Evolutionary conservation across 768 basidiomycete species (phyloP), one percentile per base, ranked within the genome.

Genomic region (Podaxis sp.): DNA sequence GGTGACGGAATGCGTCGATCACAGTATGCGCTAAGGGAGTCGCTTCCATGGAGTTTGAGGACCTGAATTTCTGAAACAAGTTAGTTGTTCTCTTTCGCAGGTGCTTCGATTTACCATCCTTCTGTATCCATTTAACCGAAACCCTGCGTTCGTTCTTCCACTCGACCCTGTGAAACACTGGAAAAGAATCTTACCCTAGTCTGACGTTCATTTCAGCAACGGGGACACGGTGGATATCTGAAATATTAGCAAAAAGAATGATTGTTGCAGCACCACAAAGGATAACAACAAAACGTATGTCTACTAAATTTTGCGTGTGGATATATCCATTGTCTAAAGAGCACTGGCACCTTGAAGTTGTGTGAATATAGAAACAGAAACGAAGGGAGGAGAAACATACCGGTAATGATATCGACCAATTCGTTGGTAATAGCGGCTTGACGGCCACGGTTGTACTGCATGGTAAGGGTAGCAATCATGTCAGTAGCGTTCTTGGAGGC

Each of bases 401-500:
- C 93, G 68, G 93, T 95, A 70, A 93, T 94, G 68, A 94, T 93
- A 76, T 94, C 93, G 66, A 94, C 91, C 71, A 94, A 80, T 79
- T 96, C 94, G 80, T 95, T 96, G 65, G 95, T 98, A 73, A 98
- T 98, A 68, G 95, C 90, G 67, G 95, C 95, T 82, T 98, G 95
- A 73, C 95, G 93, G 83, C 96, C 95, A 85, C 95, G 92, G 76
- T 98, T 98, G 86, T 96, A 98, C 76, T 96, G 85, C 90, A 97
- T 90, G 75, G 91, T 90, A 55, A 98, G 83, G 51, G 81, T 76
- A 64, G 77, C 77, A 72, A 98, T 96, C 95, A 98, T 97, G 78
- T 96, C 95, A 38, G 79, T 80, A 63, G 97, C 97, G 76, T 99
- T 99, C 88, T 99, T 99, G 68, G 96, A 95, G 53, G 96, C 96